phyloP scores from a whole-genome alignment of 306 rosid genomes.

The Oemleria cerasiformis region DNA sequence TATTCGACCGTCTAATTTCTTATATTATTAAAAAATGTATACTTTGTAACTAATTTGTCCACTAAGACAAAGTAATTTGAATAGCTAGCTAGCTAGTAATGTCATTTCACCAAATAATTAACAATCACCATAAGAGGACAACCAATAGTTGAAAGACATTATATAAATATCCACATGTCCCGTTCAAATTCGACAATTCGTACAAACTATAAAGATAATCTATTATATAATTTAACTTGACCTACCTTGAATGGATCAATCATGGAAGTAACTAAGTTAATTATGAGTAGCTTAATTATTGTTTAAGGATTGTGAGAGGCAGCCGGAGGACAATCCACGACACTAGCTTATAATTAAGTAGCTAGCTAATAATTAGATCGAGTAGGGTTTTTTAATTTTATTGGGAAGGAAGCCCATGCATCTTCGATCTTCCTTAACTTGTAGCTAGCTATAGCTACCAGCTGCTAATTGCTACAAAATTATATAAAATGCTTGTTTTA shows the following conservation, averaged over 20 bases:
- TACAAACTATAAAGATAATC: background rate
- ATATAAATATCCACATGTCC: constrained; percentile 13
- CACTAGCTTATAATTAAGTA: background rate
- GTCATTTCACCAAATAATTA: background rate
- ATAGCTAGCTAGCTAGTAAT: no score
- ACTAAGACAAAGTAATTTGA: no score
- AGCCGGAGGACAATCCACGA: constrained; percentile 6
- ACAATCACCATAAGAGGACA: background rate
- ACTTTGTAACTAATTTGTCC: no score
- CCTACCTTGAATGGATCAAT: background rate
- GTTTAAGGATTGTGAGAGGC: background rate
- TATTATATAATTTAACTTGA: background rate
- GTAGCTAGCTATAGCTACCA: background rate
- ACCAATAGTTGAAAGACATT: background rate
- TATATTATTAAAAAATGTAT: no score
- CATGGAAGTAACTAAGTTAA: background rate
- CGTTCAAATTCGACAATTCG: constrained; percentile 16
- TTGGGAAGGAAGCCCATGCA: constrained; percentile 11
- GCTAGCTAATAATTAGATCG: no score
- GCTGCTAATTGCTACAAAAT: no score
- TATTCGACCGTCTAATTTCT: no score
- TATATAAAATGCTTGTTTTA: background rate
- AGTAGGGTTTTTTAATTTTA: no score
- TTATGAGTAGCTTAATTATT: background rate
- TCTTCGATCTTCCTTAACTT: constrained; percentile 6